Conservation (phyloP, 176 grass and related monocot species). For the Oryza nivara region DNA sequence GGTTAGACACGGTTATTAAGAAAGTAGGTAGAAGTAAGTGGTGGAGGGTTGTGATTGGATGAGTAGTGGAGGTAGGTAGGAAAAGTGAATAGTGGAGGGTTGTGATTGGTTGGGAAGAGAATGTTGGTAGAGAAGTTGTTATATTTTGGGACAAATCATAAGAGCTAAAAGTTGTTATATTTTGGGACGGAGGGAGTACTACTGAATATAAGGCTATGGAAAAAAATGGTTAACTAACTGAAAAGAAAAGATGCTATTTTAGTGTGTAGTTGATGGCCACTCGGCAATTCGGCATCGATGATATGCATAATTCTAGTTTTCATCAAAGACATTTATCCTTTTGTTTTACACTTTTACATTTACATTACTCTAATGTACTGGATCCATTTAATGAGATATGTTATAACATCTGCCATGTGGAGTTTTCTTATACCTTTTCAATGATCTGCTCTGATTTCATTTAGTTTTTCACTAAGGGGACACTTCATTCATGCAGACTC, state of each 20-base stretch:
- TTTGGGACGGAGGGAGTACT: no score
- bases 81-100: no score
- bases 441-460: constrained; percentile 13
- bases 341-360: constrained; percentile 8
- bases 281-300: neutral
- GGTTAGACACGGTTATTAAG: no score
- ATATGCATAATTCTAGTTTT: constrained; percentile 8
- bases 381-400: constrained; percentile 12
- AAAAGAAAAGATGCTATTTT: constrained; percentile 1
- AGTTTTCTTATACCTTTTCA: neutral
- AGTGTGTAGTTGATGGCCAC: neutral
- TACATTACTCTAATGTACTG: constrained; percentile 5
- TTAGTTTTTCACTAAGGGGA: constrained; percentile 29
- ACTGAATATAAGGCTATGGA: constrained; percentile 13
- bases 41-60: no score
- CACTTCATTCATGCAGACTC: constrained; percentile 55
- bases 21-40: no score
- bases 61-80: no score
- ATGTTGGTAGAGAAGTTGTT: no score
- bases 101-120: no score
- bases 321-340: neutral
- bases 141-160: no score
- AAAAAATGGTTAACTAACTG: neutral
- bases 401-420: constrained; percentile 7
- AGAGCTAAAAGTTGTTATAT: no score